Conservation (phyloP, 192 early-diverging fungal species). For the Mortierella claussenii region DNA sequence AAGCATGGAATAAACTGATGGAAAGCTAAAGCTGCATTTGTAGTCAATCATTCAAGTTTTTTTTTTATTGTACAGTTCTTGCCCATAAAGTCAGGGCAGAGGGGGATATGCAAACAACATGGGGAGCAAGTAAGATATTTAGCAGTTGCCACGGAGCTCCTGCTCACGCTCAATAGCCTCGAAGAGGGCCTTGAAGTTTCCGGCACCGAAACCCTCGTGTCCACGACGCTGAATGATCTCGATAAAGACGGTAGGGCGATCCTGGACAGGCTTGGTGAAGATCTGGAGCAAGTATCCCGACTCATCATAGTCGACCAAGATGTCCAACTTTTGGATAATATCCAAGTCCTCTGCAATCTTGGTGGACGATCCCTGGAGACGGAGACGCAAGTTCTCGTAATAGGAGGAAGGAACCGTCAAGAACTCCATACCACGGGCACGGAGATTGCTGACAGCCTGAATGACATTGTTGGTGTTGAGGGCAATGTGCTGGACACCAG, state of each 20-base stretch:
- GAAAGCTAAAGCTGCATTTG: too few species aligned
- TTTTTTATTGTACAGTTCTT: too few species aligned
- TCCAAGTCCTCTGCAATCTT: constrained; percentile 88
- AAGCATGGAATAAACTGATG: too few species aligned
- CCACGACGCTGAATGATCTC: constrained; percentile 97
- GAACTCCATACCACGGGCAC: constrained; percentile 91
- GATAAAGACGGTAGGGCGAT: constrained; percentile 95
- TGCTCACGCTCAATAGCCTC: constrained; percentile 97
- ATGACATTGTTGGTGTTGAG: constrained; percentile 89
- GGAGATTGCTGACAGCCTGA: constrained; percentile 79
- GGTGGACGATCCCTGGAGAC: constrained; percentile 74
- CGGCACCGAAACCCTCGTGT: constrained; percentile 94
- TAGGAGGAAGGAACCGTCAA: constrained; percentile 85
- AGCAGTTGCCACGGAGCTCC: constrained; percentile 86
- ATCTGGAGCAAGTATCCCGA: constrained; percentile 95
- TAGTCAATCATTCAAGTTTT: too few species aligned
- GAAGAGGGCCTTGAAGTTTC: constrained; percentile 98
- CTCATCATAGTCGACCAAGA: constrained; percentile 97
- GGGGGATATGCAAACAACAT: too few species aligned
- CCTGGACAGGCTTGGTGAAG: constrained; percentile 91
- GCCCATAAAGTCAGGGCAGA: too few species aligned
- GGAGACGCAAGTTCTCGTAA: constrained; percentile 85
- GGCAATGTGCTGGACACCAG: constrained; percentile 95
- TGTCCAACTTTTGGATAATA: constrained; percentile 83
- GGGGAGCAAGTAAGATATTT: too few species aligned